Percentiles rank a stretch among this genome's conserved stretches.
These are phyloP conservation scores for Malus hybrid DNA, from an alignment of 331 rosid genomes.

Conservation along the genomic window DNA sequence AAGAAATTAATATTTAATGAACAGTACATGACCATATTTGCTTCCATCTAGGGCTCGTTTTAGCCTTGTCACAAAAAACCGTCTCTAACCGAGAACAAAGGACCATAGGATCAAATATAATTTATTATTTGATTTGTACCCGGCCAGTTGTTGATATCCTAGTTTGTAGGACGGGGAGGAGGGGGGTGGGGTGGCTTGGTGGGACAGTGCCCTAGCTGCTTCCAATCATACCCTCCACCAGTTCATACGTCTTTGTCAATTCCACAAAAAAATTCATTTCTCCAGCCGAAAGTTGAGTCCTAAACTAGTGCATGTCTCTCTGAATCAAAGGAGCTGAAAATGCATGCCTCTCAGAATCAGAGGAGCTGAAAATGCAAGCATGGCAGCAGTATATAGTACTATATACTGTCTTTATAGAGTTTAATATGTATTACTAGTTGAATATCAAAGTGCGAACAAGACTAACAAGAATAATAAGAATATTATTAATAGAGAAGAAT, in stretches of 20 bases:
- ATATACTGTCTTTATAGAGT: neutral
- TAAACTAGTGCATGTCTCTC: neutral
- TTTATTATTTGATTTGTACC: neutral
- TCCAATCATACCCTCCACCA: constrained; percentile 21
- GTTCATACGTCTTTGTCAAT: constrained; percentile 10
- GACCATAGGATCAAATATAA: too few relatives aligned
- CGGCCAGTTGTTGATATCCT: neutral
- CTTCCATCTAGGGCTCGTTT: too few relatives aligned
- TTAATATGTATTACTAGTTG: neutral
- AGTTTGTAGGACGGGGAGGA: constrained; percentile 1
- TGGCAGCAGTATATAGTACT: neutral
- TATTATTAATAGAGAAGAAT: too few relatives aligned
- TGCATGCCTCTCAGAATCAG: neutral
- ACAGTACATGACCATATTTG: too few relatives aligned
- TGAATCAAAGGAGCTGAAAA: neutral
- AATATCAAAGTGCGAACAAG: too few relatives aligned
- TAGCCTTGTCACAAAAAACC: too few relatives aligned
- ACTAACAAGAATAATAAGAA: too few relatives aligned
- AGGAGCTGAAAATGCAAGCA: neutral
- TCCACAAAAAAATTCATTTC: neutral
- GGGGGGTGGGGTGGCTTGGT: neutral
- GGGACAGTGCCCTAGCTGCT: constrained; percentile 23
- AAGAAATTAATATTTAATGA: too few relatives aligned
- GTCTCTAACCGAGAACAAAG: too few relatives aligned
- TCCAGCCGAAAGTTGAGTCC: constrained; percentile 20